These are phyloP conservation scores for Ricinus communis DNA, from an alignment of 345 rosid genomes.

Conservation along the genomic window DNA sequence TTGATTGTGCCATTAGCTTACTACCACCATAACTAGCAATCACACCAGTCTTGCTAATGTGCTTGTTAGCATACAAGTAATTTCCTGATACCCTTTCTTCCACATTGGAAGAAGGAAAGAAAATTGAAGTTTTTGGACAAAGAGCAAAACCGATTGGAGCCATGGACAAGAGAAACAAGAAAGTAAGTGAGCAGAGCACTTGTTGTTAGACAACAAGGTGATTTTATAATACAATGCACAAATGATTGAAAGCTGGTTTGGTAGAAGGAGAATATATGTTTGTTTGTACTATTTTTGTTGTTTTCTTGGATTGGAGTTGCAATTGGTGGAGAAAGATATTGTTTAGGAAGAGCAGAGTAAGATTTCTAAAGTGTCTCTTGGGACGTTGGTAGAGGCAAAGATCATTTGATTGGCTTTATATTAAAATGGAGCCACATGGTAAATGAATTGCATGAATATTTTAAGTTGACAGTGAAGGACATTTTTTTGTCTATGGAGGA, in stretches of 20 bases:
- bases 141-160: slow-evolving; percentile 14
- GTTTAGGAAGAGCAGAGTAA: not conserved
- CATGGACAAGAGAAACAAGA: slow-evolving; percentile 11
- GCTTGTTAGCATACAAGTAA: not conserved
- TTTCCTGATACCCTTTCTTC: not conserved
- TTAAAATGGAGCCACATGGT: not conserved
- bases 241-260: not conserved
- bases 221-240: not conserved
- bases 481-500: not conserved
- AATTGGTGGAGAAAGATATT: not conserved
- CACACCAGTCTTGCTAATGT: not conserved
- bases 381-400: slow-evolving; percentile 3
- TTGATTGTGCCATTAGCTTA: slow-evolving; percentile 12
- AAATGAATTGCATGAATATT: not conserved
- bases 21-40: slow-evolving; percentile 6
- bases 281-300: not conserved
- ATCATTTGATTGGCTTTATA: not conserved
- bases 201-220: not conserved
- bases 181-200: not conserved
- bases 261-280: not conserved
- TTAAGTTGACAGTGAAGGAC: not conserved
- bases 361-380: slow-evolving; percentile 2
- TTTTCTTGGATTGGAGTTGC: not conserved
- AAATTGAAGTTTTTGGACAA: slow-evolving; percentile 2
- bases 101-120: slow-evolving; percentile 2